These are phyloP conservation scores for Pleurozium schreberi DNA, from an alignment of 225 moss, liverwort and hornwort genomes.

Conservation along the genomic window DNA sequence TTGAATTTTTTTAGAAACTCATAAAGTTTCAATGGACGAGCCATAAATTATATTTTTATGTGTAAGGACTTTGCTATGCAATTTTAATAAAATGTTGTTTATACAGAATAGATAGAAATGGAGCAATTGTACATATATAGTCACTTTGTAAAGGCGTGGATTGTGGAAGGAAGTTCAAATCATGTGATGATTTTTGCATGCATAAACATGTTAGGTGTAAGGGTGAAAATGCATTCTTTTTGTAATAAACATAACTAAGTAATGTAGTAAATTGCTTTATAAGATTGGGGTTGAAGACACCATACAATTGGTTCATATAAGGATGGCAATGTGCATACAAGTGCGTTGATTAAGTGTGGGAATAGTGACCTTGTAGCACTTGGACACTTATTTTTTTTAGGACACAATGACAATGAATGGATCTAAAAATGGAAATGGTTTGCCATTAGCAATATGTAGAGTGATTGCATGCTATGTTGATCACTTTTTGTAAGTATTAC, in stretches of 20 bases:
- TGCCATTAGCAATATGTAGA: not conserved
- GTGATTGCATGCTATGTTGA: not conserved
- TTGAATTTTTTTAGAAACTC: not conserved
- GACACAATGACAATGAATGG: not conserved
- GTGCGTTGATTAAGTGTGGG: not conserved
- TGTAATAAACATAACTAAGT: not conserved
- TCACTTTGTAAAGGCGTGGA: not conserved
- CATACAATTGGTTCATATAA: not conserved
- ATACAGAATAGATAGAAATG: not conserved
- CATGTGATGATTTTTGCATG: not conserved
- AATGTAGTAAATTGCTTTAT: not conserved
- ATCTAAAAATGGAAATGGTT: rapidly evolving
- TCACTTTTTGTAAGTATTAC: not conserved
- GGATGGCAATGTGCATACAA: not conserved
- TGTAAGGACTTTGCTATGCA: not conserved
- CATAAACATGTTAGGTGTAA: not conserved
- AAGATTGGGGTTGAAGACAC: not conserved
- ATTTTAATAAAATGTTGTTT: not conserved
- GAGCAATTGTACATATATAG: not conserved
- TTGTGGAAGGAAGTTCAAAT: not conserved
- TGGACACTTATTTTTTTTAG: not conserved
- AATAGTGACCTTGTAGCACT: not conserved
- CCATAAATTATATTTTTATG: not conserved
- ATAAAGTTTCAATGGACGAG: not conserved
- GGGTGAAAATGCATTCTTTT: not conserved